A percentile compares a stretch with the other conserved stretches of the same genome.
These are phyloP conservation scores for Akanthomyces dipterigenus DNA, from an alignment of 2,329 filamentous ascomycete genomes.

Conservation along the genomic window DNA sequence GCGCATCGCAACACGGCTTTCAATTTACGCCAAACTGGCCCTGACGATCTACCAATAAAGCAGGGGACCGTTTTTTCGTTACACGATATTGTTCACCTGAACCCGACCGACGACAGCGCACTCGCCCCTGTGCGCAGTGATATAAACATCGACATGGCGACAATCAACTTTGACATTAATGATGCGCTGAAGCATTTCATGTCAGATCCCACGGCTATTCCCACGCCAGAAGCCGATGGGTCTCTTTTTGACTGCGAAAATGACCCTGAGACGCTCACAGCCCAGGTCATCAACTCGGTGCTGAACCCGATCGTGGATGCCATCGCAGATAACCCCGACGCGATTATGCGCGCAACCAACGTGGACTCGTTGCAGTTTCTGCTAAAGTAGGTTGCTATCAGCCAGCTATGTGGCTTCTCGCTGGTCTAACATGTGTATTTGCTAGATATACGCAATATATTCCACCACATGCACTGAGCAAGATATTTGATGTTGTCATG, in stretches of 20 bases:
- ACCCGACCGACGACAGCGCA: constrained; percentile 12
- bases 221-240: constrained; percentile 78
- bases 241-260: constrained; percentile 87
- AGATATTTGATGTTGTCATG: constrained; percentile 84
- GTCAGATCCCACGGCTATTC: constrained; percentile 78
- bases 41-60: neutral
- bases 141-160: constrained; percentile 50
- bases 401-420: constrained; percentile 5
- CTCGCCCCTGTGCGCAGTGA: constrained; percentile 16
- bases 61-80: neutral
- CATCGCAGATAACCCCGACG: constrained; percentile 85
- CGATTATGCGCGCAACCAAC: constrained; percentile 66
- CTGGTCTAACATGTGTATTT: neutral
- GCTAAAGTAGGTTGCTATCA: constrained; percentile 69
- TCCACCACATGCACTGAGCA: constrained; percentile 77
- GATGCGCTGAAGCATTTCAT: constrained; percentile 95
- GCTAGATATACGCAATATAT: constrained; percentile 75
- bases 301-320: constrained; percentile 90
- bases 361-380: constrained; percentile 95
- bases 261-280: constrained; percentile 77
- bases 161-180: constrained; percentile 89
- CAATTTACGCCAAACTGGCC: neutral
- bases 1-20: neutral
- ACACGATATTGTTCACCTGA: neutral
- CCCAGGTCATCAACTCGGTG: constrained; percentile 71